Base-by-base conservation (phyloP, 2,329 filamentous ascomycete species). In the Neonectria punicea region DNA sequence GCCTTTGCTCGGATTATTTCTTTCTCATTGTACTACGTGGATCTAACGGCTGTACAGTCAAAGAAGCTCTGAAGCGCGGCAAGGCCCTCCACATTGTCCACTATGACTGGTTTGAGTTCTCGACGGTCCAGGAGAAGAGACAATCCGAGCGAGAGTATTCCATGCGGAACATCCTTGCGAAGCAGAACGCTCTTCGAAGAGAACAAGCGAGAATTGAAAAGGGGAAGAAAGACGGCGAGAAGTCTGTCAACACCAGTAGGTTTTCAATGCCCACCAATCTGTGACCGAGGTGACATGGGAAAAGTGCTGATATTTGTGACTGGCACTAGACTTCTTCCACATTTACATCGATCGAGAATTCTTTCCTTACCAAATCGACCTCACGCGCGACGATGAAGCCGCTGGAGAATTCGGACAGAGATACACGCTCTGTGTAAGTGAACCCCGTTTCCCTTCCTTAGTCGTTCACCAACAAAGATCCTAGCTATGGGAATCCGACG, bases 401-500 rank as follows among this genome's bases (percentile, higher is more conserved):
- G 69, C 71, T 5, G 80, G 81, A 11, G 85, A 85, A 43, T 74
- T 78, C 1, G 86, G 86, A 47, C 87, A 93, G 72, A 87, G 85
- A 41, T 90, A 88, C 44, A 80, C 82, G 0, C 76, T 92, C 2
- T 86, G 83, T 64, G 90, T 92, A 80, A 79, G 86, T 79, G 7
- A 13, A 5, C 16, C 10, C 8, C 7, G 5, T 16, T 10, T 14
- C 16, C 30, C 6, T 50, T 11, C 44, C 32, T 59, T 56, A 18
- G 28, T 25, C n/a, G 2, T 28, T 25, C 3, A 8, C 30, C 46
- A 46, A 53, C 57, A n/a, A 70, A 14, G 10, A 1, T 11, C 2
- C 5, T 9, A 93, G 90, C 82, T 94, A 55, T 92, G 89, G 80
- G 88, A 93, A 76, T 91, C 89, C 5, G 83, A 87, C 65, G 80